Evolutionary conservation across 2,329 filamentous ascomycete species (phyloP).

Genomic region (Aureobasidium namibiae): DNA sequence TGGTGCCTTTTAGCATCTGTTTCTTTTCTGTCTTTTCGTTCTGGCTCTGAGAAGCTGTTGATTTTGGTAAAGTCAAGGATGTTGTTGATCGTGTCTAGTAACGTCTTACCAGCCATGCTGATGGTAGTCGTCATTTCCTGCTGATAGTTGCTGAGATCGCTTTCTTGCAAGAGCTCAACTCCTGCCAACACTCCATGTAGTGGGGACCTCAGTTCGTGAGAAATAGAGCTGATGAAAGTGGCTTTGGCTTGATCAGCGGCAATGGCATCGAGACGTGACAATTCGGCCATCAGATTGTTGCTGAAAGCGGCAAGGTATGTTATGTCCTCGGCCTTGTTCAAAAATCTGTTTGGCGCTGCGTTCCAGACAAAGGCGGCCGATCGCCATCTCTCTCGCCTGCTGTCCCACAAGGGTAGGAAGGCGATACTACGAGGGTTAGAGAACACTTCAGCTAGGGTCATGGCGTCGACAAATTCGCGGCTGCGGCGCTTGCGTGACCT

Average conservation of each 20-base stretch:
- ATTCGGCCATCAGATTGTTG: constrained; percentile 30
- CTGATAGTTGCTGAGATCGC: constrained; percentile 31
- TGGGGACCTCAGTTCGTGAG: constrained; percentile 44
- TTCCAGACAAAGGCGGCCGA: constrained; percentile 30
- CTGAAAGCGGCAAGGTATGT: constrained; percentile 31
- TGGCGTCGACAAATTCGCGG: constrained; percentile 6
- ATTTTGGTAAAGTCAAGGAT: constrained; percentile 38
- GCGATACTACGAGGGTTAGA: constrained; percentile 39
- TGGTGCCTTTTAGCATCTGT: constrained; percentile 1
- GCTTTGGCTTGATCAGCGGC: constrained; percentile 40
- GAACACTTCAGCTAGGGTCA: constrained; percentile 19
- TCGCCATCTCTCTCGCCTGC: constrained; percentile 12
- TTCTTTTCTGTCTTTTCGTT: constrained; percentile 6
- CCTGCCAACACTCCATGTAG: constrained; percentile 41
- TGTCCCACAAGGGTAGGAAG: constrained; percentile 45
- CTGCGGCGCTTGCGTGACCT: constrained; percentile 2
- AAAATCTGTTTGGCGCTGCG: constrained; percentile 30
- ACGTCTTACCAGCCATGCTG: constrained; percentile 39
- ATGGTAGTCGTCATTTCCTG: constrained; percentile 39
- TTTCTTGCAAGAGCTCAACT: constrained; percentile 42
- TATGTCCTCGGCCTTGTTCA: constrained; percentile 28
- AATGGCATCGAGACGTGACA: constrained; percentile 30
- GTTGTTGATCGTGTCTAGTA: constrained; percentile 41
- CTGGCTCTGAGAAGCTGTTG: constrained; percentile 23
- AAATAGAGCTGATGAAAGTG: constrained; percentile 43